Conservation (phyloP, 805 yeast species). For the Wickerhamiella alocasiicola region DNA sequence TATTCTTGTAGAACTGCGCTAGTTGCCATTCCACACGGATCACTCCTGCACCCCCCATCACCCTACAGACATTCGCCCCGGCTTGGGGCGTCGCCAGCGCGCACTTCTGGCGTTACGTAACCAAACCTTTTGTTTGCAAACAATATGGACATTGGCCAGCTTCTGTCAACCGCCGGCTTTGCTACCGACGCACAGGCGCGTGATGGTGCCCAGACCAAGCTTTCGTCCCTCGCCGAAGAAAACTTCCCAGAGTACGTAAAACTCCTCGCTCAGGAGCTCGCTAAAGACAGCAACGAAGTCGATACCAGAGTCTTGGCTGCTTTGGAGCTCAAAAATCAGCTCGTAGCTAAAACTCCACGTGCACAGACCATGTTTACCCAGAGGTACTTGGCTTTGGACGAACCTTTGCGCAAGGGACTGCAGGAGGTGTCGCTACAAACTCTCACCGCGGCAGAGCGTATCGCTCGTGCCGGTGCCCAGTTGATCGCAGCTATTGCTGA, state of each 20-base stretch:
- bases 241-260: slow-evolving; percentile 64
- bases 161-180: slow-evolving; percentile 61
- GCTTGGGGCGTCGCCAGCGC: no score
- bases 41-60: no score
- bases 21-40: no score
- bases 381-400: slow-evolving; percentile 61
- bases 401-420: slow-evolving; percentile 44
- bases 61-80: no score
- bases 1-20: no score
- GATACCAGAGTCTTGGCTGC: slow-evolving; percentile 92
- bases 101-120: not conserved
- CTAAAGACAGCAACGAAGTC: slow-evolving; percentile 41
- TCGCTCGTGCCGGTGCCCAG: slow-evolving; percentile 83
- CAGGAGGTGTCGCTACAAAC: slow-evolving; percentile 50
- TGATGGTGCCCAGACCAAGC: slow-evolving; percentile 65
- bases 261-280: slow-evolving; percentile 57
- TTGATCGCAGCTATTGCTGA: slow-evolving; percentile 95
- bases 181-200: slow-evolving; percentile 37
- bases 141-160: slow-evolving; percentile 43
- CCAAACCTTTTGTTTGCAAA: slow-evolving; percentile 11
- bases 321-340: slow-evolving; percentile 71
- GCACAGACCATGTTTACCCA: slow-evolving; percentile 47
- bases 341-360: slow-evolving; percentile 65
- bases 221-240: slow-evolving; percentile 55
- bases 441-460: slow-evolving; percentile 54